These are phyloP conservation scores for Sugiyamaella lignohabitans DNA, from an alignment of 805 yeast genomes.

Conservation along the genomic window DNA sequence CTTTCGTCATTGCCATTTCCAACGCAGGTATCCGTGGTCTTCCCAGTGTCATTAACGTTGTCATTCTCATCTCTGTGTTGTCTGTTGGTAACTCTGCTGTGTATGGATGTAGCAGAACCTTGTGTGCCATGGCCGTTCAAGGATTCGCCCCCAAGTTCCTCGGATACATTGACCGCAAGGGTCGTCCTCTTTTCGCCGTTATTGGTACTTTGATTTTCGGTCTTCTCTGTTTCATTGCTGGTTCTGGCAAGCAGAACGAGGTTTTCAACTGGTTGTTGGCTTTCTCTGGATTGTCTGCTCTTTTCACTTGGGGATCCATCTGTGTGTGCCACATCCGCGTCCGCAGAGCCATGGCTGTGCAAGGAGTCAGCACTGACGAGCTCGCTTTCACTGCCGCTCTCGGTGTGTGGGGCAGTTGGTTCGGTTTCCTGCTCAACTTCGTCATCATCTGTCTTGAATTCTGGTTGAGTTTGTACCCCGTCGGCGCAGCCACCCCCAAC, in stretches of 20 bases:
- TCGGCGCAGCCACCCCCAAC: conserved; percentile 43
- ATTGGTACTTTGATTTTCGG: conserved; percentile 48
- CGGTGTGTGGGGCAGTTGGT: conserved; percentile 57
- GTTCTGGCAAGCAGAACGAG: conserved; percentile 44
- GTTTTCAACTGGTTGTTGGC: conserved; percentile 64
- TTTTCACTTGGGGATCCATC: conserved; percentile 60
- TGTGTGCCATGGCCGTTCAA: conserved; percentile 56
- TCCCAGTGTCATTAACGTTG: conserved; percentile 62
- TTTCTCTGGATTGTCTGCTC: conserved; percentile 53
- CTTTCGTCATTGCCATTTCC: conserved; percentile 66
- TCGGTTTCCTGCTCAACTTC: conserved; percentile 50
- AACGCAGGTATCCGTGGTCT: conserved; percentile 59
- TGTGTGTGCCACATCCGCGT: conserved; percentile 55
- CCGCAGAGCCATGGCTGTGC: conserved; percentile 54
- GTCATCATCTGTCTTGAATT: conserved; percentile 62
- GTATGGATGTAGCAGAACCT: conserved; percentile 60
- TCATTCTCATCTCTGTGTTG: conserved; percentile 57
- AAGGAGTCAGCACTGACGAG: conserved; percentile 57
- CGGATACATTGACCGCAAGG: conserved; percentile 57
- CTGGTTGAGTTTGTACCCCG: conserved; percentile 68
- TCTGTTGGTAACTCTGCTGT: conserved; percentile 73
- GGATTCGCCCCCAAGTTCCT: conserved; percentile 56
- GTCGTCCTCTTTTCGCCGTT: conserved; percentile 60
- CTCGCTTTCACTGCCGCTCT: conserved; percentile 54
- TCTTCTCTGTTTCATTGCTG: conserved; percentile 50